phyloP scores from a whole-genome alignment of 1,284 basidiomycete genomes.

The Rhodotorula sp. region DNA sequence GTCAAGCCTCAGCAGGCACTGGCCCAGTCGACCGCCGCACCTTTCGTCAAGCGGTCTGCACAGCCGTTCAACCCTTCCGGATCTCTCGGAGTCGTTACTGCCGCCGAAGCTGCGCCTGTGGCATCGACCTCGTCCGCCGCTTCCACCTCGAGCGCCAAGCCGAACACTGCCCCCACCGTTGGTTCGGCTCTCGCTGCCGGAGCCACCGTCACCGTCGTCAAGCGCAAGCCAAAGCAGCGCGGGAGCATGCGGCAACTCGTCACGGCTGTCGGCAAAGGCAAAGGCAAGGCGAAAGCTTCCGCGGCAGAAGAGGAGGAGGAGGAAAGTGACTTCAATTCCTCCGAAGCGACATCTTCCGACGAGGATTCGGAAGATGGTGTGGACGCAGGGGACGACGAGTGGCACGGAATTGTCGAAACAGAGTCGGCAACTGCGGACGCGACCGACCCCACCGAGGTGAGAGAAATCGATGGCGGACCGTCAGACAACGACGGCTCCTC shows the following conservation, averaged over 20 bases:
- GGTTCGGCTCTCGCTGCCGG: conserved; percentile 31
- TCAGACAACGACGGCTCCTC: conserved; percentile 36
- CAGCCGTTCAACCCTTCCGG: conserved; percentile 37
- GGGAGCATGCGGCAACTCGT: conserved; percentile 28
- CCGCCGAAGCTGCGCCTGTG: background rate
- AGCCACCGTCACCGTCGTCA: conserved; percentile 25
- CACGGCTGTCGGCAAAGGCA: conserved; percentile 34
- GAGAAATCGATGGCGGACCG: conserved; percentile 35
- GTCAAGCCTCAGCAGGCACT: conserved; percentile 25
- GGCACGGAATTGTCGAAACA: conserved; percentile 14
- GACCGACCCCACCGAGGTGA: background rate
- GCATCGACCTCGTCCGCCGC: conserved; percentile 10
- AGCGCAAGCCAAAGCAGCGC: conserved; percentile 34
- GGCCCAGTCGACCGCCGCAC: conserved; percentile 12
- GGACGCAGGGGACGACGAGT: conserved; percentile 14
- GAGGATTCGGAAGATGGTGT: background rate
- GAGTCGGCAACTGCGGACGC: conserved; percentile 2
- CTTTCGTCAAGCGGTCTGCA: conserved; percentile 9
- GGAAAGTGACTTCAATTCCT: conserved; percentile 29
- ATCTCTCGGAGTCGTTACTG: conserved; percentile 26
- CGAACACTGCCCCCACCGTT: conserved; percentile 9
- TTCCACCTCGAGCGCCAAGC: conserved; percentile 17
- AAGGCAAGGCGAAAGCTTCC: conserved; percentile 41
- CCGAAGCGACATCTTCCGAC: conserved; percentile 13
- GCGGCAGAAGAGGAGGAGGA: conserved; percentile 39